Conservation (phyloP, 2,329 filamentous ascomycete genomes). For the Trichoderma afroharzianum region DNA sequence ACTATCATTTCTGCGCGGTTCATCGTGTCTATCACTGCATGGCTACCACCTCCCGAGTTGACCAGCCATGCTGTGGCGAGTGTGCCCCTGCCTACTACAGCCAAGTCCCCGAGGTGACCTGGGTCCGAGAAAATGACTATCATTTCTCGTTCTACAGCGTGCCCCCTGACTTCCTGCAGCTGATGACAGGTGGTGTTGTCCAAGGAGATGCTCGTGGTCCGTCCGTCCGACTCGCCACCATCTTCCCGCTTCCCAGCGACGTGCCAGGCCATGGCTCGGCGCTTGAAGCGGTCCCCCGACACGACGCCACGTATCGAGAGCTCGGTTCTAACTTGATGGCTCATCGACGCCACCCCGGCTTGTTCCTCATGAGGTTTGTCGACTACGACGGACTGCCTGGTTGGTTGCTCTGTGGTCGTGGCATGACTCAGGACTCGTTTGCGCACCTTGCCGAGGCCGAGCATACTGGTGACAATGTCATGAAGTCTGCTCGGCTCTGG, state of each 20-base stretch:
- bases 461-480: slow-evolving; percentile 23
- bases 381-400: slow-evolving; percentile 27
- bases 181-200: neutral
- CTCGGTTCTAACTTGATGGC: slow-evolving; percentile 24
- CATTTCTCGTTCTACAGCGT: neutral
- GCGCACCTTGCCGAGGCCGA: slow-evolving; percentile 24
- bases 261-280: neutral
- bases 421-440: slow-evolving; percentile 24
- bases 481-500: slow-evolving; percentile 31
- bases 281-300: slow-evolving; percentile 21
- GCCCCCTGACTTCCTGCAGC: neutral
- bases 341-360: slow-evolving; percentile 21
- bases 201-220: neutral
- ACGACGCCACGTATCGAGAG: slow-evolving; percentile 24
- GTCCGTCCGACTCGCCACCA: neutral
- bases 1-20: slow-evolving; percentile 31
- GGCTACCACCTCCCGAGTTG: neutral
- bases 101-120: slow-evolving; percentile 17
- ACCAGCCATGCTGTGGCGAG: slow-evolving; percentile 34
- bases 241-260: neutral
- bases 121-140: slow-evolving; percentile 24
- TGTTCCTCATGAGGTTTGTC: slow-evolving; percentile 27
- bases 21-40: slow-evolving; percentile 31
- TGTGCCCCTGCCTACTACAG: slow-evolving; percentile 31
- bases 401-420: slow-evolving; percentile 30